Evolutionary conservation across 352 stramenopile species (phyloP), one percentile per base, ranked within the genome.

Genomic region (Halophytophthora polymorphica): DNA sequence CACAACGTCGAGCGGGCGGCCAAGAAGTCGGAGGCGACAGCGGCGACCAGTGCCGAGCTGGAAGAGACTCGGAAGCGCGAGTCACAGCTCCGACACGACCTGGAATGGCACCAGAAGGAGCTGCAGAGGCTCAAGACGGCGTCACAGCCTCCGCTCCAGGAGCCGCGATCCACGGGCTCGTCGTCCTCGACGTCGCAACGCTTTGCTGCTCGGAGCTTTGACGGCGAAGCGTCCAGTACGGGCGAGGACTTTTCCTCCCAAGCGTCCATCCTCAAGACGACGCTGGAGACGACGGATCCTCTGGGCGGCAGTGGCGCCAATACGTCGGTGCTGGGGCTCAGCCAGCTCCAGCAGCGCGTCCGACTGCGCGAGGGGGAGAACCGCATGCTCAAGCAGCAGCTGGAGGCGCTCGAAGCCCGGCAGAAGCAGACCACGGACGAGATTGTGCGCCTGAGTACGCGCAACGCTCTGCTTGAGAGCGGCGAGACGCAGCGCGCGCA

Each of bases 281-380:
- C 78, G 13, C 38, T 90, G 22, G 71, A 80, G 29, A 64, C 69
- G 13, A 68, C 48, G 11, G 77, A 79, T 15, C 49, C 67, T 2
- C 31, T 67, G 1, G 42, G 44, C 2, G 57, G 53, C 15, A 73
- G 59, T 44, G 55, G 45, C 3, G 41, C 56, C 13, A 76, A 71
- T 31, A 74, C 74, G 23, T 89, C 79, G 0, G 65, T 93, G 25
- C 56, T 93, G n/a, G 77, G 77, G 1, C 49, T 90, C 19, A 89
- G 67, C 39, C 83, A 93, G 33, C 53, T 93, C 31, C 76, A 90
- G 48, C 83, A 93, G 49, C 71, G 77, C 25, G 36, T 93, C 21
- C 78, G 80, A 6, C 50, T 93, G 2, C 75, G 76, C 3, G 83
- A 93, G 21, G 79, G 83, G 7, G 83, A 93, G 48, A 89, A 87